These are phyloP conservation scores for Protoeuglena noctilucae DNA, from an alignment of 139 green algal genomes.

Conservation along the genomic window DNA sequence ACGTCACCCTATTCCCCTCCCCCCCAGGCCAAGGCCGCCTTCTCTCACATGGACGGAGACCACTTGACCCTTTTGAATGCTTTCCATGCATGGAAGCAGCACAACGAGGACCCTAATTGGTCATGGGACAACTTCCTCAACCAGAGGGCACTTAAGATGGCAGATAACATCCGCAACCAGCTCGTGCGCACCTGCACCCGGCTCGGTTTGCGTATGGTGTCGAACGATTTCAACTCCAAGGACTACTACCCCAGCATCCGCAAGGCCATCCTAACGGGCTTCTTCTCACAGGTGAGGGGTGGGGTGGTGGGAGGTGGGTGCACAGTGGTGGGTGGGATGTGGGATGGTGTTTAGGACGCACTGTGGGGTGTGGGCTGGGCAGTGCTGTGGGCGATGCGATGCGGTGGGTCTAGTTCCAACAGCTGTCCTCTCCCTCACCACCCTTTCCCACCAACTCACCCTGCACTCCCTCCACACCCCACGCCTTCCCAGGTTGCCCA, in stretches of 20 bases:
- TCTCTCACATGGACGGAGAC: constrained; percentile 91
- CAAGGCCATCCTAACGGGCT: constrained; percentile 80
- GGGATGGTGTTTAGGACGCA: not conserved
- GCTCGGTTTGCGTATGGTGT: constrained; percentile 53
- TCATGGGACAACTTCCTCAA: constrained; percentile 97
- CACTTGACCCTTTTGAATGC: constrained; percentile 97
- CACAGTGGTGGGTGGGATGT: not conserved
- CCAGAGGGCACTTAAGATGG: constrained; percentile 67
- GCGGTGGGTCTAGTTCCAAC: too few relatives aligned
- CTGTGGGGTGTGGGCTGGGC: not conserved
- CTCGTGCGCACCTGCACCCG: constrained; percentile 61
- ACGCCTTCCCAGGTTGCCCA: constrained; percentile 67
- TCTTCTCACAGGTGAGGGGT: constrained; percentile 82
- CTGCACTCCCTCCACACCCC: too few relatives aligned
- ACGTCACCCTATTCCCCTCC: too few relatives aligned
- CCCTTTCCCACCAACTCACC: too few relatives aligned
- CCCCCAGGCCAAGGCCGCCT: constrained; percentile 80
- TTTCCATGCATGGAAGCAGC: constrained; percentile 95
- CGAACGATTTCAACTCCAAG: constrained; percentile 65
- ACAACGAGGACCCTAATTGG: constrained; percentile 35
- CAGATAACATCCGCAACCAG: constrained; percentile 87
- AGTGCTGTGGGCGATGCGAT: too few relatives aligned
- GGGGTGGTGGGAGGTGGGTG: not conserved
- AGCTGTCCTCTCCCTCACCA: too few relatives aligned
- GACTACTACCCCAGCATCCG: constrained; percentile 97